Base-by-base conservation (phyloP, 2,329 filamentous ascomycete species). In the Akanthomyces lecanii region DNA sequence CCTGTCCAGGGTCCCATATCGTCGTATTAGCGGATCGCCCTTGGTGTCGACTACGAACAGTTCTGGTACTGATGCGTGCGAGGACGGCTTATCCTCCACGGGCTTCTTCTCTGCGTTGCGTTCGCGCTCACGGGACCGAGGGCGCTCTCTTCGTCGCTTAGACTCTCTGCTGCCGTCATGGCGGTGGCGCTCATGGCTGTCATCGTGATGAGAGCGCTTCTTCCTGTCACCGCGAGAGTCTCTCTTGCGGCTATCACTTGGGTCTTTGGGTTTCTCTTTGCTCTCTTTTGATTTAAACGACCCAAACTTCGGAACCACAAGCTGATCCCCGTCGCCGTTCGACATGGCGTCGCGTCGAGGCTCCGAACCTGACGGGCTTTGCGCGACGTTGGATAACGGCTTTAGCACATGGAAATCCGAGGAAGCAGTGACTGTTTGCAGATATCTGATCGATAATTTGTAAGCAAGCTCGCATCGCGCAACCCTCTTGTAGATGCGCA, bases 1-100 rank as follows among this genome's bases (percentile, higher is more conserved):
- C 42, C 85, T 85, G 71, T 97, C 87, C 45, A 90, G 81, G 33
- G 85, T 83, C 2, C 90, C 91, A 72, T 93, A 97, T 30, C 83
- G 82, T 51, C 89, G 74, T 67, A 95, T 92, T 54, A 92, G 82
- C 5, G 82, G 78, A 69, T 98, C 94, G 0, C 94, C 93, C 70
- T 86, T 87, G 48, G 79, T 85, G 74, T 98, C 94, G 58, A 90
- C 70, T 51, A 85, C 69, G 72, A 85, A 93, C 4, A 71, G 12
- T 11, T 55, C 51, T 5, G 60, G 52, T 6, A 21, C 42, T 40
- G 51, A 56, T 47, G 6, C 16, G 4, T 30, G 42, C 16, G 42
- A 21, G 14, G 5, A 16, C 18, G 47, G 12, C 38, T 66, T 67
- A 1, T 64, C 51, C 36, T 30, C 59, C 28, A 51, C 21, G 6